A percentile compares a stretch with the other conserved stretches of the same genome.
phyloP scores from a whole-genome alignment of 257 asterid genomes.

The Cruciata laevipes region DNA sequence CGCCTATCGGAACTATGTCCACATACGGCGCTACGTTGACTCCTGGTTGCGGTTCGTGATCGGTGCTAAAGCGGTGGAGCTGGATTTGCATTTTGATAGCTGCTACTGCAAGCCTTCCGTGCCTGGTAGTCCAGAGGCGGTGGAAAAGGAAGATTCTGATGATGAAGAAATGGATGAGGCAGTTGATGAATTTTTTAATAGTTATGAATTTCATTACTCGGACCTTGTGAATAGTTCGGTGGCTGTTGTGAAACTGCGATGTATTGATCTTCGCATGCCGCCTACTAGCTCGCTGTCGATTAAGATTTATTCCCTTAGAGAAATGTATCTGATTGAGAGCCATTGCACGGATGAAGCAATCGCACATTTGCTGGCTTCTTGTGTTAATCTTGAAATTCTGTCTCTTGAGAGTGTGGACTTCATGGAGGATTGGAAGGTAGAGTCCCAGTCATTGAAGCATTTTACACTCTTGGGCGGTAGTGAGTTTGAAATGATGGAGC shows the following conservation, averaged over 20 bases:
- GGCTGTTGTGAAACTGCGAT: background rate
- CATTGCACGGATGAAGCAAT: background rate
- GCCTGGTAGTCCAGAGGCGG: background rate
- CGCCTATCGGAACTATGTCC: background rate
- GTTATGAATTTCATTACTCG: background rate
- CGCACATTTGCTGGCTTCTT: background rate
- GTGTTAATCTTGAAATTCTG: slow-evolving; percentile 4
- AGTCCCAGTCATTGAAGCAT: background rate
- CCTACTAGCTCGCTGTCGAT: background rate
- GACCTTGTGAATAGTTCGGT: slow-evolving; percentile 1
- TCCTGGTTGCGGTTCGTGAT: background rate
- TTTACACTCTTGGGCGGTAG: background rate
- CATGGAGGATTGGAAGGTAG: background rate
- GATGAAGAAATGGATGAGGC: background rate
- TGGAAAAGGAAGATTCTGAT: background rate
- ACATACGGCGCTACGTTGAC: background rate
- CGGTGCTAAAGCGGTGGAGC: background rate
- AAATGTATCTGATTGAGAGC: background rate
- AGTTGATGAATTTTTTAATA: background rate
- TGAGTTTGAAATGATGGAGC: background rate
- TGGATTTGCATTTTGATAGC: background rate
- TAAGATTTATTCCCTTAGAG: background rate
- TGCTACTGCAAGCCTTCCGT: background rate
- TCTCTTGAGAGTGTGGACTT: background rate
- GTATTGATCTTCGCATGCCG: background rate